phyloP scores from a whole-genome alignment of 2,329 filamentous ascomycete genomes.

The Ceratocystis albifundus region DNA sequence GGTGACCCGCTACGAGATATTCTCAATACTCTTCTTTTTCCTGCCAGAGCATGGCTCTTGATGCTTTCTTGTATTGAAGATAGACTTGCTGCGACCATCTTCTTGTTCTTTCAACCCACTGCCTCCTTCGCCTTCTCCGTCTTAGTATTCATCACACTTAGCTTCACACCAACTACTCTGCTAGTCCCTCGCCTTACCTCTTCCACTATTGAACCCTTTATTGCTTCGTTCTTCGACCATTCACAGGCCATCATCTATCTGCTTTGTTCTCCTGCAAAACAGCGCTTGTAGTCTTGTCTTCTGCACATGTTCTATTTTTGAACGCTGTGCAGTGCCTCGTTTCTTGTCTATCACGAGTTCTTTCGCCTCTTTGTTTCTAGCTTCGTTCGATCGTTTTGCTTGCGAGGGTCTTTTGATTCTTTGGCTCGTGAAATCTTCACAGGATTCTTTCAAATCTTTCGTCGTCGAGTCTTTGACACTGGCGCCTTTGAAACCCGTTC shows the following conservation, averaged over 20 bases:
- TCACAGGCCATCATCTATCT: neutral
- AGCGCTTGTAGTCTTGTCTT: neutral
- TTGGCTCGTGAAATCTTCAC: neutral
- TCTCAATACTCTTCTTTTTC: slow-evolving; percentile 11
- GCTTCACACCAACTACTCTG: neutral
- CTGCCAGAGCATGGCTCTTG: slow-evolving; percentile 20
- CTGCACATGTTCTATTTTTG: slow-evolving; percentile 11
- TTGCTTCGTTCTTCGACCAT: neutral
- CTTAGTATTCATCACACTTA: neutral
- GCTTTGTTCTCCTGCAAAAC: neutral
- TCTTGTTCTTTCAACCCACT: neutral
- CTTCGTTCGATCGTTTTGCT: neutral
- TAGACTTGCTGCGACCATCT: neutral
- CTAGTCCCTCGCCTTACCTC: neutral
- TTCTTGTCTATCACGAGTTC: slow-evolving; percentile 13
- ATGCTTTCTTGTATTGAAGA: slow-evolving; percentile 1
- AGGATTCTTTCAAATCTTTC: neutral
- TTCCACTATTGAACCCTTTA: neutral
- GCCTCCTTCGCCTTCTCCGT: slow-evolving; percentile 2
- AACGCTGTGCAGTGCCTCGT: neutral
- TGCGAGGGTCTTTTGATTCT: neutral
- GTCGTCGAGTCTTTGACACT: neutral
- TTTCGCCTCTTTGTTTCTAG: slow-evolving; percentile 9
- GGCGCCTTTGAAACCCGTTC: neutral
- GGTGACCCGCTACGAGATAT: slow-evolving; percentile 9